Evolutionary conservation across 148 eudicot genomes (phyloP), one percentile per base, ranked within the genome.

Genomic region (Agrostemma githago): DNA sequence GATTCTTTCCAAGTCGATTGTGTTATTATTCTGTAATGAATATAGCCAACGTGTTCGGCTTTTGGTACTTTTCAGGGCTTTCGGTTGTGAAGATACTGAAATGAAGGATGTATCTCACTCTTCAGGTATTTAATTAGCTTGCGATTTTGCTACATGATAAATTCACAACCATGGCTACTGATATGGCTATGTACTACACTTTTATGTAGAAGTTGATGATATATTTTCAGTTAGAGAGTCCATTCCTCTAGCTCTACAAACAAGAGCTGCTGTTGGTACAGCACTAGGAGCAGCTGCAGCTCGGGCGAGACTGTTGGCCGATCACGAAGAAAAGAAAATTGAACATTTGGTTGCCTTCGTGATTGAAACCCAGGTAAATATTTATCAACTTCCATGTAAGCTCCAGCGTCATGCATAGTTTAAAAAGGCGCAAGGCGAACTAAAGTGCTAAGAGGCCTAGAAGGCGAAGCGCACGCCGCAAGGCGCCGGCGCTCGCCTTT

Each of bases 231-330:
- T 37, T 26, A 83, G 81, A 74, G 83, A 84, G 70, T 73, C 77
- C 39, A 85, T 95, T 72, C 91, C 94, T 53, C 74, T 83, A 46
- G 83, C 89, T 54, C 81, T 92, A 54, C 87, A 83, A 73, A 85
- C 87, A 84, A 82, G 96, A 81, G 97, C 90, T 53, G 94, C 92
- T 79, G 89, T 89, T 65, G 96, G 90, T 44, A 88, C 92, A 19
- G 92, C 95, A 58, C 96, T 92, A 70, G 99, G 99, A 75, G 91
- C 86, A 71, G 97, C 94, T 71, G 99, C 97, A 83, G 99, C 96
- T 57, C 93, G 79, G 85, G 96, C 99, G 63, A 92, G 84, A 73
- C 67, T 92, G 76, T 81, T 92, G 86, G 99, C 99, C 74, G 89
- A 90, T 78, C 92, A 88, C 65, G 99, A 96, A 87, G 95, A 92